Conservation (phyloP, 768 basidiomycete species). For the Russula emetica region DNA sequence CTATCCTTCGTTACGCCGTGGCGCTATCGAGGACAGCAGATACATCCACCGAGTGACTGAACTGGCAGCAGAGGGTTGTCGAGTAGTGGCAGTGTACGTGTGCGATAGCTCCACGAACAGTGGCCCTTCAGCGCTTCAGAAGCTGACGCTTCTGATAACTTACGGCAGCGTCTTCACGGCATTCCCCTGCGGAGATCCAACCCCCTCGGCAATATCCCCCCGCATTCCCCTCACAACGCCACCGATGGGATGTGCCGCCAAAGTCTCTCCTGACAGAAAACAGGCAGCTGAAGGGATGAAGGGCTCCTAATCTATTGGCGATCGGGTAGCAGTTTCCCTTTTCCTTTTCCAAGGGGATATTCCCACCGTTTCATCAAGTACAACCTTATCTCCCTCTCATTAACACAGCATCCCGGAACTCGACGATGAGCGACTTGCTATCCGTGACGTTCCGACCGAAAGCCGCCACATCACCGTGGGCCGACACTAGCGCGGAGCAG, state of each 20-base stretch:
- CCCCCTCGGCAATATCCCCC: slow-evolving; percentile 29
- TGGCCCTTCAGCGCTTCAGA: too few species aligned
- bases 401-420: neutral
- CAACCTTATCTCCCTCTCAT: neutral
- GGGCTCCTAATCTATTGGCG: neutral
- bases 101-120: too few species aligned
- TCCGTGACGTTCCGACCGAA: too few species aligned
- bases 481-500: too few species aligned
- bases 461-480: too few species aligned
- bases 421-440: neutral
- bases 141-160: too few species aligned
- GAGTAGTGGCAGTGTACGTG: too few species aligned
- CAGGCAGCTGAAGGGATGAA: neutral
- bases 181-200: neutral
- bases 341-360: neutral
- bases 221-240: neutral
- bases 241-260: slow-evolving; percentile 9
- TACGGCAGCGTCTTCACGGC: neutral
- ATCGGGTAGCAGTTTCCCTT: neutral
- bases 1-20: too few species aligned
- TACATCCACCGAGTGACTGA: neutral
- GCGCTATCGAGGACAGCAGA: too few species aligned
- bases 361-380: neutral
- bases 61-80: too few species aligned
- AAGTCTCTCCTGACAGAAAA: neutral